These are phyloP conservation scores for Aaosphaeria arxii DNA, from an alignment of 2,329 filamentous ascomycete genomes.

Conservation along the genomic window DNA sequence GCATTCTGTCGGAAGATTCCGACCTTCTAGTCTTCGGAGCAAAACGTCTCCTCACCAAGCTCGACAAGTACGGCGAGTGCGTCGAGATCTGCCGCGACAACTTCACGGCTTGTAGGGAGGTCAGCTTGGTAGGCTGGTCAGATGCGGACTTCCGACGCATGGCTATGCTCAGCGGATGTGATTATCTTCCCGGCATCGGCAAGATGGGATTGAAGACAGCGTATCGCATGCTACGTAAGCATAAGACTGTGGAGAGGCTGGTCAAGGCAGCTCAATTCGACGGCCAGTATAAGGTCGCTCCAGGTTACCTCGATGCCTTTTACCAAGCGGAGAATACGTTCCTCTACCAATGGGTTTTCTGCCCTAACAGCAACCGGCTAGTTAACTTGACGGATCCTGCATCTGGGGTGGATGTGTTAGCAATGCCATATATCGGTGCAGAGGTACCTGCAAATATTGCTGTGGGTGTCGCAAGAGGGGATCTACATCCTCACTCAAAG, in stretches of 20 bases:
- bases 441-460: conserved; percentile 69
- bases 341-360: conserved; percentile 91
- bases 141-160: conserved; percentile 89
- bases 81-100: conserved; percentile 87
- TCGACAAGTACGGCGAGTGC: conserved; percentile 91
- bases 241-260: conserved; percentile 81
- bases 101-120: conserved; percentile 83
- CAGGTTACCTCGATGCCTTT: conserved; percentile 78
- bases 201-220: conserved; percentile 92
- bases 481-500: conserved; percentile 89
- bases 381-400: conserved; percentile 72
- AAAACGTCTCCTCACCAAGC: conserved; percentile 84
- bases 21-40: conserved; percentile 95
- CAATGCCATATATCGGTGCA: conserved; percentile 79
- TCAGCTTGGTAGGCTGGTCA: conserved; percentile 88
- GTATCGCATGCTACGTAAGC: conserved; percentile 82
- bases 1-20: conserved; percentile 93
- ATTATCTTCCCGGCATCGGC: conserved; percentile 84
- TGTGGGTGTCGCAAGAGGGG: conserved; percentile 71
- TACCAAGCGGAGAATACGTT: conserved; percentile 89
- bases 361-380: conserved; percentile 66
- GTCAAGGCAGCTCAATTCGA: conserved; percentile 85
- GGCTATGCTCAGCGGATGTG: conserved; percentile 95
- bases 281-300: conserved; percentile 76
- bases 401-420: conserved; percentile 60